Evolutionary conservation across 1,139 yeast genomes (phyloP), one percentile per base, ranked within the genome.

Genomic region (Diutina ranongensis): DNA sequence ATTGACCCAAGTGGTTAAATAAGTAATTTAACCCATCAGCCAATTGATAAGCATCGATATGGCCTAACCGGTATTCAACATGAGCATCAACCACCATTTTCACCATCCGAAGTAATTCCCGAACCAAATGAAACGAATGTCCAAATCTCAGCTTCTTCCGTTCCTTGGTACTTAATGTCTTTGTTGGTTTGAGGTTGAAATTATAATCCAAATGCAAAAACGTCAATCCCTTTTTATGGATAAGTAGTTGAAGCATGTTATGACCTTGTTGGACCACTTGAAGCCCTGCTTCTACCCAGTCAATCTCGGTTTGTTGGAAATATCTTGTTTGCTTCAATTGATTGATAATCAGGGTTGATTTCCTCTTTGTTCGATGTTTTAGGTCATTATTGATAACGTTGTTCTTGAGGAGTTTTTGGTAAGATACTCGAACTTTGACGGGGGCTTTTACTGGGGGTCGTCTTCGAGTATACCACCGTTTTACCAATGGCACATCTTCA

Each of bases 241-340:
- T 87, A 52, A 94, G 67, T 35, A 94, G 66, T 58, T 89, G 92
- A 42, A 94, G 71, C 95, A 92, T 89, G 54, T 88, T 89, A 60
- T 83, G 86, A 1, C 98, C 98, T 61, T 94, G 99, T 34, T 80
- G 75, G 57, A 96, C 85, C 1, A 94, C 79, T 61, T 92, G 98
- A 47, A 92, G 65, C 25, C 97, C 98, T 1, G 97, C 98, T 60
- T 94, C 99, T 1, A 92, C 94, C 99, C 99, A 94, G 60, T 92
- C 98, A 45, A 92, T 81, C 0, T 88, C 74, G 0, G 98, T 92
- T 56, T 84, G 83, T 56, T 88, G 95, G 63, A 94, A 94, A 60
- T 78, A 94, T 54, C 86, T 88, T 0, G 98, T 92, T 40, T 74
- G 70, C 50, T 78, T 79, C 50, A 94, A 71, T 40, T 80, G 73